Percentiles rank a stretch among this genome's conserved stretches.
phyloP scores from a whole-genome alignment of 768 basidiomycete genomes.

The Kwoniella sp. region DNA sequence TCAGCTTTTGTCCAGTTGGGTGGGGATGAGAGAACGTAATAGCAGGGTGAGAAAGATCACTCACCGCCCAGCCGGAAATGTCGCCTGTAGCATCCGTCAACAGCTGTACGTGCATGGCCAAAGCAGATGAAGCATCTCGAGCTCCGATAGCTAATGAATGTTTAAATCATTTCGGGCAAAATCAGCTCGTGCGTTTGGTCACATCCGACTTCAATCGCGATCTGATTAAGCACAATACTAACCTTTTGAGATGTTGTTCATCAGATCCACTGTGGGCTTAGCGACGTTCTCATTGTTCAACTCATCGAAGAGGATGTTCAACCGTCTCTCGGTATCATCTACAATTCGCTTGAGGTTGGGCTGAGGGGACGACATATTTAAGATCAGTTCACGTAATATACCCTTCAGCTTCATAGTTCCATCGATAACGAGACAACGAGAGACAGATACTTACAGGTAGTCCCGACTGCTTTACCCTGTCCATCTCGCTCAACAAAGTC shows the following conservation, averaged over 20 bases:
- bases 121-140: conserved; percentile 72
- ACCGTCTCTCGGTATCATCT: conserved; percentile 81
- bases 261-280: conserved; percentile 67
- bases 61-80: conserved; percentile 59
- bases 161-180: no score
- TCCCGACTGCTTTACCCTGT: conserved; percentile 68
- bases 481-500: conserved; percentile 67
- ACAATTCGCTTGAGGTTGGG: conserved; percentile 79
- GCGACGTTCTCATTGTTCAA: conserved; percentile 86
- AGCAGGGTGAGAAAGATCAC: conserved; percentile 17
- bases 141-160: conserved; percentile 70
- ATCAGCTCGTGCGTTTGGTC: no score
- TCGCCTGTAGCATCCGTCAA: conserved; percentile 80
- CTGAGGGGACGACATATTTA: conserved; percentile 55
- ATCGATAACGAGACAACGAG: no score
- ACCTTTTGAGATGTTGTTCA: conserved; percentile 75
- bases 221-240: no score
- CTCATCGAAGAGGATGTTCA: conserved; percentile 85
- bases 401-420: neutral
- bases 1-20: neutral
- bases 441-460: conserved; percentile 64
- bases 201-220: no score
- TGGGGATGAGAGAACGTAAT: neutral
- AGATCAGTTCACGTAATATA: neutral
- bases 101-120: conserved; percentile 82